A percentile compares a stretch with the other conserved stretches of the same genome.
These are phyloP conservation scores for Russula sp. DNA, from an alignment of 768 basidiomycete genomes.

Conservation along the genomic window DNA sequence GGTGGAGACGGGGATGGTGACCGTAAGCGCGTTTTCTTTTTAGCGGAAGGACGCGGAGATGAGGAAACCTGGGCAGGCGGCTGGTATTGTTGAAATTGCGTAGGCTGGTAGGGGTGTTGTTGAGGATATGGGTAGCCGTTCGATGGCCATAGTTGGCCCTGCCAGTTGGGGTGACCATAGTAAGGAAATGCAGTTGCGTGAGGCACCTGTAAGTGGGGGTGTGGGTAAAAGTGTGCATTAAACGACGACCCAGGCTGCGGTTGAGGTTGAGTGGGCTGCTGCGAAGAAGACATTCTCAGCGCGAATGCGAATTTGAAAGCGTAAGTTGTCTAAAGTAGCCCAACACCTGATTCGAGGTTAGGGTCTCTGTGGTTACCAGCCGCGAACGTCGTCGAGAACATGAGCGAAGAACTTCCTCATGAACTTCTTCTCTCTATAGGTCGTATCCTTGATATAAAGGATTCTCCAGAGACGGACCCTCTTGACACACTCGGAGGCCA, in stretches of 20 bases:
- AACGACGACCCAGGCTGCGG: background rate
- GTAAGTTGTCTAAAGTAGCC: background rate
- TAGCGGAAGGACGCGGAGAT: constrained; percentile 7
- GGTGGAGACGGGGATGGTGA: constrained; percentile 27
- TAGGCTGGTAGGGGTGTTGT: constrained; percentile 21
- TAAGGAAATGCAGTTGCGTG: constrained; percentile 23
- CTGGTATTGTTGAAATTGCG: constrained; percentile 26
- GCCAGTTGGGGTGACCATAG: constrained; percentile 32
- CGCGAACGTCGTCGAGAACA: background rate
- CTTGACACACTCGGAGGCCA: constrained; percentile 56
- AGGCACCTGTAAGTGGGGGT: constrained; percentile 8
- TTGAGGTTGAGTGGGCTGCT: constrained; percentile 16
- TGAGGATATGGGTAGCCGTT: constrained; percentile 31
- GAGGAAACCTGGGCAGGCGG: constrained; percentile 5
- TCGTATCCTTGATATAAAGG: constrained; percentile 58
- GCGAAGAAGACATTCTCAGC: constrained; percentile 23
- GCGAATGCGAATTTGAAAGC: background rate
- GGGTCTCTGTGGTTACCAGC: background rate
- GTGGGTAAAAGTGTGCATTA: constrained; percentile 21
- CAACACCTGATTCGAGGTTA: constrained; percentile 14
- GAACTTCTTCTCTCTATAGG: constrained; percentile 70
- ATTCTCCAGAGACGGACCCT: constrained; percentile 47
- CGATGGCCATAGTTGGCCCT: constrained; percentile 29
- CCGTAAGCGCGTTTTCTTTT: constrained; percentile 17
- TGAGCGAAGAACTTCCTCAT: constrained; percentile 53